phyloP scores from a whole-genome alignment of 768 basidiomycete genomes.

The Mycena vitilis region DNA sequence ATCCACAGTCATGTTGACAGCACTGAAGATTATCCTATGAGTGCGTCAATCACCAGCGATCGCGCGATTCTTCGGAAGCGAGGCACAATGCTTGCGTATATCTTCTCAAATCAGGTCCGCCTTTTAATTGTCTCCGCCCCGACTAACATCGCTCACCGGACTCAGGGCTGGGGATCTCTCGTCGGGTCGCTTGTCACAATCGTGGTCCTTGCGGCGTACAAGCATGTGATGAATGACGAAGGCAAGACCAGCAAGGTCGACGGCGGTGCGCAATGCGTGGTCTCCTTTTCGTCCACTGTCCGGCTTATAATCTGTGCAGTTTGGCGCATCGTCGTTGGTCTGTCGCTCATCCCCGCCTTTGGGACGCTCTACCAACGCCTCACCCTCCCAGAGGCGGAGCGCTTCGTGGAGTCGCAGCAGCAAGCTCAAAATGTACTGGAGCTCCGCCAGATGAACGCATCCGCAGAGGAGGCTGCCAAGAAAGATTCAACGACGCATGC shows the following conservation, averaged over 20 bases:
- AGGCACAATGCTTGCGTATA: constrained; percentile 80
- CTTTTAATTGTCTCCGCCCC: no score
- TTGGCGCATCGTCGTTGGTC: constrained; percentile 79
- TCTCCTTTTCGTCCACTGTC: no score
- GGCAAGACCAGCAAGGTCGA: constrained; percentile 73
- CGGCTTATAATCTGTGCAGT: constrained; percentile 45
- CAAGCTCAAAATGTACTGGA: constrained; percentile 44
- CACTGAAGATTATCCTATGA: constrained; percentile 77
- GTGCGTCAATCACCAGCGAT: constrained; percentile 74
- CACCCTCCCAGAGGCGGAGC: constrained; percentile 75
- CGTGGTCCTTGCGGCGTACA: constrained; percentile 73
- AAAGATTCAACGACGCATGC: neutral
- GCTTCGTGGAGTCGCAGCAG: constrained; percentile 59
- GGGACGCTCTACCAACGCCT: constrained; percentile 81
- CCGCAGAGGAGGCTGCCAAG: constrained; percentile 21
- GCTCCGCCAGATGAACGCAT: constrained; percentile 36
- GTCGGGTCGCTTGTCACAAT: constrained; percentile 71
- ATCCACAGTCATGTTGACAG: neutral
- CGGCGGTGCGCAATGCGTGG: constrained; percentile 57
- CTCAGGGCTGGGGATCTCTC: constrained; percentile 81
- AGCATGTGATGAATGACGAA: constrained; percentile 68
- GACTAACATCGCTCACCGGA: no score
- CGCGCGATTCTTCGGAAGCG: constrained; percentile 72
- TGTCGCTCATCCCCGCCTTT: constrained; percentile 79
- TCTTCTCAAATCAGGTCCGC: constrained; percentile 65